Evolutionary conservation across 768 basidiomycete species (phyloP).

Genomic region (Hypholoma fasciculare): DNA sequence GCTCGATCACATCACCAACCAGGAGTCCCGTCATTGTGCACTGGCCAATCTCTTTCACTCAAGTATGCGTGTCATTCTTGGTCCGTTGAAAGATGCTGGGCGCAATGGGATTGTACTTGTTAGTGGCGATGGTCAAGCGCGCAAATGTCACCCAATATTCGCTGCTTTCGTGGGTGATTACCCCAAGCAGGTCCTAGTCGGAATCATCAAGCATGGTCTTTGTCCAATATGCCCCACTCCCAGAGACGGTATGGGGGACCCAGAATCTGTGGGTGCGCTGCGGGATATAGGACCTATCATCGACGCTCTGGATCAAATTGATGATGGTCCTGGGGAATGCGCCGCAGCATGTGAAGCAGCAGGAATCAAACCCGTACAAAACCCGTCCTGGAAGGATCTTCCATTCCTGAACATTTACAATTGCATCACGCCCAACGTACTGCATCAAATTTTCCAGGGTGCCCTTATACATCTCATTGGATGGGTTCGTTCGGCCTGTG

Average conservation of each 20-base stretch:
- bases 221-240: neutral
- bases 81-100: conserved; percentile 18
- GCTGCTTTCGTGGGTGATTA: conserved; percentile 13
- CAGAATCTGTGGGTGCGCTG: too few relatives aligned
- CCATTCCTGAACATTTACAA: conserved; percentile 10
- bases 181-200: neutral
- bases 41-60: conserved; percentile 35
- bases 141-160: conserved; percentile 17
- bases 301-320: too few relatives aligned
- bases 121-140: conserved; percentile 27
- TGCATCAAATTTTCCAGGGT: conserved; percentile 18
- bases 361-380: conserved; percentile 1
- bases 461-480: conserved; percentile 11
- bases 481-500: too few relatives aligned
- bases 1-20: conserved; percentile 11
- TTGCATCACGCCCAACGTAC: conserved; percentile 14
- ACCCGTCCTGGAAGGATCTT: conserved; percentile 13
- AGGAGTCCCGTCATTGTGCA: neutral
- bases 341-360: neutral
- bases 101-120: conserved; percentile 30
- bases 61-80: conserved; percentile 22
- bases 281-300: too few relatives aligned
- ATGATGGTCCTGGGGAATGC: too few relatives aligned
- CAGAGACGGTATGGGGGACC: too few relatives aligned
- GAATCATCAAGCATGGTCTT: too few relatives aligned